Evolutionary conservation across 352 stramenopile genomes (phyloP).

Genomic region (Phytophthora sp.): DNA sequence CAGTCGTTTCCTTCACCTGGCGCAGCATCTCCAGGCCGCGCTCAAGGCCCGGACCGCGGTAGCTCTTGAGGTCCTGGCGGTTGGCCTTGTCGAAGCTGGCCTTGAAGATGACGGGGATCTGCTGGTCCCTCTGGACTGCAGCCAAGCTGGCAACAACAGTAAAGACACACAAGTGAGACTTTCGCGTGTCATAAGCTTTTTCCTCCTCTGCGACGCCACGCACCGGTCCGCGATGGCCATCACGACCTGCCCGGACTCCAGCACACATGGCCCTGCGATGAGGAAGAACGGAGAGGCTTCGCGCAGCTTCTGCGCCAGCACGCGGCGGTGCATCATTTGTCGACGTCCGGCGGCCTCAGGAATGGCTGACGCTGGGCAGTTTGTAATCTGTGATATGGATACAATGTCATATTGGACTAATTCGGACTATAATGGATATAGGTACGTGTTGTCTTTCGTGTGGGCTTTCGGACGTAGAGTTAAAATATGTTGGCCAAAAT

Average conservation of each 20-base stretch:
- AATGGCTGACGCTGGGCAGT: background rate
- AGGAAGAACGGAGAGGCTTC: conserved; percentile 81
- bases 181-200: too few species aligned
- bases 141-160: conserved; percentile 43
- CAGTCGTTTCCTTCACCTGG: conserved; percentile 72
- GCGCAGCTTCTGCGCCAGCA: conserved; percentile 60
- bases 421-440: conserved; percentile 22
- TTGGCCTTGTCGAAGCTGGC: conserved; percentile 92
- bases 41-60: conserved; percentile 75
- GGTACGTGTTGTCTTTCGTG: too few species aligned
- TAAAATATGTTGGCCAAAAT: too few species aligned
- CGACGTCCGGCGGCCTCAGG: background rate
- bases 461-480: too few species aligned
- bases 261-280: conserved; percentile 82
- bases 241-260: conserved; percentile 74
- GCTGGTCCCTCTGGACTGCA: conserved; percentile 51
- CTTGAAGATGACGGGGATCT: conserved; percentile 89
- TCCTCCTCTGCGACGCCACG: background rate
- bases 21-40: conserved; percentile 75
- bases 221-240: conserved; percentile 76
- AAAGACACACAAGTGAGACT: background rate
- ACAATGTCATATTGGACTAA: conserved; percentile 8
- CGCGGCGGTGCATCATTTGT: conserved; percentile 53
- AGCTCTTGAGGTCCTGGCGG: conserved; percentile 81
- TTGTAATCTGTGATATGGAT: conserved; percentile 25